A percentile compares a stretch with the other conserved stretches of the same genome.
These are phyloP conservation scores for Solanum ahanhuiri DNA, from an alignment of 257 asterid genomes.

Conservation along the genomic window DNA sequence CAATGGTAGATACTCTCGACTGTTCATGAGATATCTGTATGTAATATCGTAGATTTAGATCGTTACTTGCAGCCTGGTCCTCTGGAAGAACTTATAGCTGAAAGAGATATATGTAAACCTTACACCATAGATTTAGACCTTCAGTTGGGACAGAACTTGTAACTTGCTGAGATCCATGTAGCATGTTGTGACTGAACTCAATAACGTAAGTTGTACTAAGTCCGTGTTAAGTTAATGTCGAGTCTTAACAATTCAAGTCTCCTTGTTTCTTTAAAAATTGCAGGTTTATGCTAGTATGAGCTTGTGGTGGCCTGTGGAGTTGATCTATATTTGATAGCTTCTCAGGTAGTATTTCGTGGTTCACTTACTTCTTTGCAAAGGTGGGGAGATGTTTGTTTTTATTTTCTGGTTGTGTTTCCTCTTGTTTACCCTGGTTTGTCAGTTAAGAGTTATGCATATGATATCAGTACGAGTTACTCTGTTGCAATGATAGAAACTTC, in stretches of 20 bases:
- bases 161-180: constrained; percentile 15
- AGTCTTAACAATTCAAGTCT: background rate
- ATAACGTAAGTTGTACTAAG: background rate
- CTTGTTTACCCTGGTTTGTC: background rate
- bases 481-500: background rate
- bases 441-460: background rate
- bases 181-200: constrained; percentile 1
- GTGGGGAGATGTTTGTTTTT: background rate
- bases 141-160: constrained; percentile 3
- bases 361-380: background rate
- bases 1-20: constrained; percentile 12
- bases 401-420: background rate
- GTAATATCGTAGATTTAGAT: constrained; percentile 16
- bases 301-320: background rate
- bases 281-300: background rate
- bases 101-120: constrained; percentile 7
- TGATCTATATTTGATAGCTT: background rate
- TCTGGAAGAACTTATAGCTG: constrained; percentile 9
- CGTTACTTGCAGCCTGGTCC: constrained; percentile 3
- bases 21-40: constrained; percentile 18
- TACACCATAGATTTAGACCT: constrained; percentile 17
- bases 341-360: background rate
- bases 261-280: background rate
- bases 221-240: background rate
- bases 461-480: background rate